Evolutionary conservation across 495 filamentous ascomycete genomes (phyloP), one percentile per base, ranked within the genome.

Genomic region (Chaetomidium leptoderma): DNA sequence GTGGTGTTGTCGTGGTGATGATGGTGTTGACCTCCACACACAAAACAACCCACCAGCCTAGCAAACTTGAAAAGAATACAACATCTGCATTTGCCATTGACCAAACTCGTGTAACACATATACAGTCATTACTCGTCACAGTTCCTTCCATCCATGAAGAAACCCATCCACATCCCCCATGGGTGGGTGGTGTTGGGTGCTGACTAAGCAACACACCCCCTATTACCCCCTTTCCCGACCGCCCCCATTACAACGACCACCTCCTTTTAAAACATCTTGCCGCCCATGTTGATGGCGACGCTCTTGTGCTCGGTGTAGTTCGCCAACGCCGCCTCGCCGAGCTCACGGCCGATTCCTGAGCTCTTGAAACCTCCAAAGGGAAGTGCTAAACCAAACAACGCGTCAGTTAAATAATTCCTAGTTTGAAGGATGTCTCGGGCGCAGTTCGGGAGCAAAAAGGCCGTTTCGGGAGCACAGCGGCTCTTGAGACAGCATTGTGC

Each of bases 291-390:
- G 66, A 85, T 78, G 27, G 76, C 68, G 14, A 86, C 82, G 24
- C 77, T 78, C 78, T 86, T 86, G 60, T 68, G 74, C 77, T 98
- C 88, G 40, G 86, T 91, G 76, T 97, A 97, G 81, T 96, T 96
- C 57, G 86, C 86, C 47, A 98, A 74, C 8, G 92, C 93, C 52
- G 87, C 92, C 79, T 95, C 91, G 62, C 93, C 93, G 35, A 97
- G 81, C 76, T 98, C 93, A 64, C 93, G 89, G 57, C 93, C 93
- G 53, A 97, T 85, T 75, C 93, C 95, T 36, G 84, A 89, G 77
- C 90, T 83, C 84, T 96, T 96, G 84, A 80, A 97, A 45, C 92
- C 92, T 73, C 91, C 91, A 71, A 96, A 96, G 44, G 91, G 91
- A 49, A 79, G 53, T 46, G 65, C n/a, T n/a, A n/a, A n/a, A n/a